These are phyloP conservation scores for Eimeria acervulina DNA, from an alignment of 169 alveolate species.

Conservation along the genomic window DNA sequence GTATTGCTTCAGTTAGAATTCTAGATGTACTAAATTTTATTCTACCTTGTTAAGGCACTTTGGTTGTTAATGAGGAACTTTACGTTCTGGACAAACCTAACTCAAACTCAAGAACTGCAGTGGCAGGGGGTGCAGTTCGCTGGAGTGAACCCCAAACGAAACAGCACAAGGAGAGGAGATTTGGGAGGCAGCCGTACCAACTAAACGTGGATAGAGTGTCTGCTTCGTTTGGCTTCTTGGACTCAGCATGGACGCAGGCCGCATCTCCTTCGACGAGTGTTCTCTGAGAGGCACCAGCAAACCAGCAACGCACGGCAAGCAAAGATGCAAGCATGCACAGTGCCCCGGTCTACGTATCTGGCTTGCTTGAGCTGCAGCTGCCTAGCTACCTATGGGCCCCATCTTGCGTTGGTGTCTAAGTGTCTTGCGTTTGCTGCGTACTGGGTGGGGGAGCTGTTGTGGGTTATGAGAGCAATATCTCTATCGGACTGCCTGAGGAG, in stretches of 20 bases:
- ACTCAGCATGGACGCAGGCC: conserved; percentile 7
- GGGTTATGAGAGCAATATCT: not conserved
- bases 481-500: conserved; percentile 36
- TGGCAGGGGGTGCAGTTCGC: not conserved
- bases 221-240: conserved; percentile 49
- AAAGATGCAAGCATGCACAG: not conserved
- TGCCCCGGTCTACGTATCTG: not conserved
- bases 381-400: no score
- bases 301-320: not conserved
- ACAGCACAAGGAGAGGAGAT: not conserved
- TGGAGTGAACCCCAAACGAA: not conserved
- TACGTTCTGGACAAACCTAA: no score
- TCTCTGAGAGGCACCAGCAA: not conserved
- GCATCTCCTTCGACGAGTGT: not conserved
- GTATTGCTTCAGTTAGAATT: no score
- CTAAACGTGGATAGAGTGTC: conserved; percentile 41
- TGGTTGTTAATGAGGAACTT: no score
- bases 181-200: not conserved
- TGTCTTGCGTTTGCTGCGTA: not conserved
- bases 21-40: no score
- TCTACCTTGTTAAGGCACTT: no score
- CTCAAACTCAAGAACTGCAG: not conserved
- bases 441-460: not conserved
- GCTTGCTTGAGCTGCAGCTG: not conserved
- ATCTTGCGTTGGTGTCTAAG: no score